phyloP scores from a whole-genome alignment of 2,329 filamentous ascomycete genomes.

The Scytalidium lignicola region DNA sequence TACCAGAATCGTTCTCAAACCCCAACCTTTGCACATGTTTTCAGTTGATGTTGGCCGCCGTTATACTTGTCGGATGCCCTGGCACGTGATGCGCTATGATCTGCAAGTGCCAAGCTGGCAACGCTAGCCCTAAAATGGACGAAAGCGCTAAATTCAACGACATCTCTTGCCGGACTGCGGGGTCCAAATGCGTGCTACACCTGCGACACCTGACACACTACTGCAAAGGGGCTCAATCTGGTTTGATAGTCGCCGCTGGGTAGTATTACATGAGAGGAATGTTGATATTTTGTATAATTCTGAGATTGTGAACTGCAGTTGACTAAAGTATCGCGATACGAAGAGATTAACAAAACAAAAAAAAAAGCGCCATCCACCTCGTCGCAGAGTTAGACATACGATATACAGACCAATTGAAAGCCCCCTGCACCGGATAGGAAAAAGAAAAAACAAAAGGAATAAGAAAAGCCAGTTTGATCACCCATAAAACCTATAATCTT shows the following conservation, averaged over 20 bases:
- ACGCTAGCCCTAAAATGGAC: not conserved
- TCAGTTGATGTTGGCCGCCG: too few relatives aligned
- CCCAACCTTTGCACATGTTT: too few relatives aligned
- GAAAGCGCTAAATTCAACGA: not conserved
- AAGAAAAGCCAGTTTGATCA: not conserved
- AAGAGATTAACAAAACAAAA: not conserved
- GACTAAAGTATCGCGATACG: not conserved
- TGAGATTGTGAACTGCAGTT: not conserved
- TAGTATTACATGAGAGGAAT: not conserved
- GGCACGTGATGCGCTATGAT: not conserved
- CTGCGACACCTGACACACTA: not conserved
- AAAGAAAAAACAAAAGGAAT: not conserved
- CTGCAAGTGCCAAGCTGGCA: not conserved
- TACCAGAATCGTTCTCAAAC: too few relatives aligned
- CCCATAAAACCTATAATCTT: not conserved
- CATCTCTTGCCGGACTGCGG: not conserved
- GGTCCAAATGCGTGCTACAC: not conserved
- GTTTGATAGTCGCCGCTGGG: too few relatives aligned
- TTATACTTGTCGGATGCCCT: not conserved
- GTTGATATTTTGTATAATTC: not conserved
- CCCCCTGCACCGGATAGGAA: not conserved
- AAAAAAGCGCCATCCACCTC: not conserved
- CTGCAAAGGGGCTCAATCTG: too few relatives aligned
- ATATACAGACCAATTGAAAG: not conserved
- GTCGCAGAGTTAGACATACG: not conserved